Conservation (phyloP, 2,329 filamentous ascomycete species). For the Volutella citrinella region DNA sequence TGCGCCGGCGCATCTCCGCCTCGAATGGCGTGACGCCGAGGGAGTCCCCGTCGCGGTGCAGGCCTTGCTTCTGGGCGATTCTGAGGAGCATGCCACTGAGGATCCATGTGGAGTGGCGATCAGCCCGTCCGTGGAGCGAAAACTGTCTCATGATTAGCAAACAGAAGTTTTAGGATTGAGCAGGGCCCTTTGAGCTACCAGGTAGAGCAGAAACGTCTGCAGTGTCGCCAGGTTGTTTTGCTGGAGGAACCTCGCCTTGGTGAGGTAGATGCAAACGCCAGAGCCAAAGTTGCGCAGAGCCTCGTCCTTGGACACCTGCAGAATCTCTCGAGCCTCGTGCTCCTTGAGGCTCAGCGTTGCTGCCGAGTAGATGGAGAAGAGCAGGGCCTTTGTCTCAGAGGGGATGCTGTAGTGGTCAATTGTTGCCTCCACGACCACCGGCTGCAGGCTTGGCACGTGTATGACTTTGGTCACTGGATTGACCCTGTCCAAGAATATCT, state of each 20-base stretch:
- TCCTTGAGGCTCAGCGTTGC: constrained; percentile 3
- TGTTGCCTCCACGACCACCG: constrained; percentile 5
- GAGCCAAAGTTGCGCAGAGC: constrained; percentile 4
- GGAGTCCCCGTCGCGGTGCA: constrained; percentile 7
- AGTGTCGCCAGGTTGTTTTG: constrained; percentile 7
- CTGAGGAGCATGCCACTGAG: constrained; percentile 8
- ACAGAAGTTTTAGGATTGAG: background rate
- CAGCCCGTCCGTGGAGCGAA: constrained; percentile 3
- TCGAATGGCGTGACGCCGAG: constrained; percentile 5
- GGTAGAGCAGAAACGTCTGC: constrained; percentile 6
- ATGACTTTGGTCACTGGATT: constrained; percentile 9
- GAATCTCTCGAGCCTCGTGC: constrained; percentile 1
- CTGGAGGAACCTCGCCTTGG: constrained; percentile 2
- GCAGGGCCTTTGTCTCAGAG: constrained; percentile 4
- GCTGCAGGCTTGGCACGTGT: constrained; percentile 7
- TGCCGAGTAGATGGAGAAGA: constrained; percentile 6
- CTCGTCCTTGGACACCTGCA: constrained; percentile 5
- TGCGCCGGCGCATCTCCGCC: constrained; percentile 6
- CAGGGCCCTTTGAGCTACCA: background rate
- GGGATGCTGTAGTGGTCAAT: constrained; percentile 5
- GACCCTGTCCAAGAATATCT: constrained; percentile 6
- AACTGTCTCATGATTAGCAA: constrained; percentile 1
- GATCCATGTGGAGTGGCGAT: constrained; percentile 9
- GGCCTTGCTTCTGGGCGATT: constrained; percentile 7
- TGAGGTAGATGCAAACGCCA: constrained; percentile 2